Base-by-base conservation (phyloP, 139 green algal genomes). In the Desmodesmus armatus region DNA sequence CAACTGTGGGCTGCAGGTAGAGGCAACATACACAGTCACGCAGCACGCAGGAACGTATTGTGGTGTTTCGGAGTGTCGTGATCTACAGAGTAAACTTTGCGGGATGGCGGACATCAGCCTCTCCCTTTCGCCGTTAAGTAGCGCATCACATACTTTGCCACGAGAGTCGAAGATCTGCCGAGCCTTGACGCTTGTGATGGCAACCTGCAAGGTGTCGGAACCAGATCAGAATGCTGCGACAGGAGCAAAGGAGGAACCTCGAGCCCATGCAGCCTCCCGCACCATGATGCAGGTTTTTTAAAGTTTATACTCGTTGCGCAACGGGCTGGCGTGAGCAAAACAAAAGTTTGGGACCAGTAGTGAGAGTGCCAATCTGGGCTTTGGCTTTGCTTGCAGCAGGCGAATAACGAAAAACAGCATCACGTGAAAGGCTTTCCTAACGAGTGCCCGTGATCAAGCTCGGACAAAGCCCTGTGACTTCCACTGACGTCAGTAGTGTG, bases 131-230 rank as follows among this genome's bases (percentile, higher is more conserved):
- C 11, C 13, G 65, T 19, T 44, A 69, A 13, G 11, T 40, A 19
- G 6, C 65, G 29, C 23, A 17, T 5, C 21, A 74, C 31, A 74
- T 7, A 58, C 67, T 37, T 99, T 99, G 78, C 97, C 97, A 49
- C 97, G 93, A 5, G 94, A 98, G 92, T 99, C 97, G 55, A 99
- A 94, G 81, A 99, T 96, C 95, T 99, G 95, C 27, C 73, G 41
- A 5, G 47, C 73, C 2, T 41, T 3, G 0, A 79, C 39, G 7
- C 51, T 44, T 11, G 0, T 53, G 67, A 76, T 76, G 31, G 67
- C 29, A 37, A 31, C 25, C 65, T 73, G 47, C 47, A 58, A 23
- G 47, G 47, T 13, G 17, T n/a, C n/a, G n/a, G n/a, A n/a, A n/a
- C n/a, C n/a, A 58, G 13, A 58, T 58, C 13, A 58, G 47, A 13